Evolutionary conservation across 2,329 filamentous ascomycete species (phyloP), one percentile per base, ranked within the genome.

Genomic region (Fusarium pilosicola): DNA sequence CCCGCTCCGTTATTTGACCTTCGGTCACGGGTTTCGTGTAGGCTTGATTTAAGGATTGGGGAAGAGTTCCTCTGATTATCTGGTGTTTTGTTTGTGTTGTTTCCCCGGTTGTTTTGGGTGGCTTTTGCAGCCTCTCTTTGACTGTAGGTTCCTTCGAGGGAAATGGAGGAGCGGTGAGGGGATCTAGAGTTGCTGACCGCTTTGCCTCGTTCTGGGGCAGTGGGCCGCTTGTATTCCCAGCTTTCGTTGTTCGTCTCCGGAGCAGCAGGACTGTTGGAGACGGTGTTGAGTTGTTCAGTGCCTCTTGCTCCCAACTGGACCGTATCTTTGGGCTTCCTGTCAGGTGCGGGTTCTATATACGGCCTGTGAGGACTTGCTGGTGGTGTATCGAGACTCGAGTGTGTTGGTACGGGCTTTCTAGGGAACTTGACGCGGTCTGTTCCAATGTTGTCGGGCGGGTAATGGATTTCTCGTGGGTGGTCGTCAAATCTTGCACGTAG

Each of bases 61-160:
- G 51, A 28, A 65, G 26, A 32, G 62, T 58, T 49, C 45, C 54
- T 52, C 49, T 66, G 38, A 65, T 52, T 24, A 42, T 51, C 58
- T 55, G 60, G 57, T 74, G 55, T 39, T 74, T 71, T 60, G 61
- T 57, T 62, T 74, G 70, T 34, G 69, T 68, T 58, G 69, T 71
- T 60, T 74, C 64, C 39, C 71, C 41, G 48, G 58, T 54, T 24
- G 67, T 57, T 51, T 66, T 57, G 45, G 56, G 48, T 24, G 44
- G 36, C n/a, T 49, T 42, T 59, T 45, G 51, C 18, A 39, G 39
- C 14, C 41, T 26, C 46, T 24, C 28, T 42, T 38, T 49, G 38
- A 42, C 32, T 41, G 36, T 55, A 22, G 26, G 55, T 52, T 70
- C 55, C 60, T 14, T 24, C 51, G 42, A 39, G 18, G n/a, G 26